Percentiles rank a stretch among this genome's conserved stretches.
Evolutionary conservation across 768 basidiomycete species (phyloP).

Genomic region (Boletus tomentosulus): DNA sequence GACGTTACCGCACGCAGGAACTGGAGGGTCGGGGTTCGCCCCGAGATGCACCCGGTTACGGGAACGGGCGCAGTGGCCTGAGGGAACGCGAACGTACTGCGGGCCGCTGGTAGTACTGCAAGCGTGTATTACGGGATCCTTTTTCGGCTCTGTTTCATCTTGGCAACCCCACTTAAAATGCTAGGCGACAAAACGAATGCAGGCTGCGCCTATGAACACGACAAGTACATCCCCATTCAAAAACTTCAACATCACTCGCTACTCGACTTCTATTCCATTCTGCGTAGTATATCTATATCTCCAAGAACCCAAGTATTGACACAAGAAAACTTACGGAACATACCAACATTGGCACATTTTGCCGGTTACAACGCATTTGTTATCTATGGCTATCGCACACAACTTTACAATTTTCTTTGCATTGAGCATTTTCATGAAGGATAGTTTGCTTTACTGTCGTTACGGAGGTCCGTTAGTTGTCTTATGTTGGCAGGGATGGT

Average conservation of each 20-base stretch:
- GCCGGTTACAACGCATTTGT: slow-evolving; percentile 31
- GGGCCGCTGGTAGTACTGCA: slow-evolving; percentile 22
- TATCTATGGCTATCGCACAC: slow-evolving; percentile 30
- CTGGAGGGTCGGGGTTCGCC: slow-evolving; percentile 41
- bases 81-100: slow-evolving; percentile 38
- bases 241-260: slow-evolving; percentile 24
- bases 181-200: slow-evolving; percentile 17
- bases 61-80: slow-evolving; percentile 62
- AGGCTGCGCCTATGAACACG: slow-evolving; percentile 23
- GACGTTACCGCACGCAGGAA: slow-evolving; percentile 53
- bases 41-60: slow-evolving; percentile 57
- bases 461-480: slow-evolving; percentile 13
- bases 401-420: slow-evolving; percentile 20
- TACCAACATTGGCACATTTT: slow-evolving; percentile 26
- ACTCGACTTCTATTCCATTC: slow-evolving; percentile 28
- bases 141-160: neutral
- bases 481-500: slow-evolving; percentile 12
- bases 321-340: slow-evolving; percentile 33
- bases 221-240: slow-evolving; percentile 22
- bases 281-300: slow-evolving; percentile 37
- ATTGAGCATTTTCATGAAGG: slow-evolving; percentile 27
- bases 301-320: slow-evolving; percentile 29
- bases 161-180: slow-evolving; percentile 13
- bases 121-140: slow-evolving; percentile 1
- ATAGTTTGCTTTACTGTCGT: slow-evolving; percentile 18